A percentile compares a stretch with the other conserved stretches of the same genome.
Evolutionary conservation across 352 stramenopile genomes (phyloP).

Genomic region (Phytophthora sojae): DNA sequence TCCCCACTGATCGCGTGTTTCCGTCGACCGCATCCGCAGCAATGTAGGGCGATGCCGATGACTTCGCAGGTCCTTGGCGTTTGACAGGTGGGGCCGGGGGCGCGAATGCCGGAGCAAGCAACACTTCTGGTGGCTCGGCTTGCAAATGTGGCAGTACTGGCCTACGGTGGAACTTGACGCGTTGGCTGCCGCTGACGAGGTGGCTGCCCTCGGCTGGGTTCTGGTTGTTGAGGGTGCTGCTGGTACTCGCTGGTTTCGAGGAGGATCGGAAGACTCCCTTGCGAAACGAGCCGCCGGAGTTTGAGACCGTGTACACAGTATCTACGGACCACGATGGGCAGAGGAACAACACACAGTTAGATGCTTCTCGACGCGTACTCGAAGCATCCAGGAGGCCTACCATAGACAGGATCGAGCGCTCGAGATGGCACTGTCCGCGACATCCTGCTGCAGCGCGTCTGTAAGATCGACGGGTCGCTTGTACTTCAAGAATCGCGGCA

Average conservation of each 20-base stretch:
- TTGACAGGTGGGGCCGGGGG: slow-evolving; percentile 12
- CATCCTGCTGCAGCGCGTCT: slow-evolving; percentile 39
- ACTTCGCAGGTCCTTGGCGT: slow-evolving; percentile 10
- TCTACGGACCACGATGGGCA: slow-evolving; percentile 44
- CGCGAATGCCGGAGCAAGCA: slow-evolving; percentile 72
- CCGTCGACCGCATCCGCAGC: slow-evolving; percentile 49
- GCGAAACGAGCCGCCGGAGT: slow-evolving; percentile 65
- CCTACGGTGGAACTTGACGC: slow-evolving; percentile 91
- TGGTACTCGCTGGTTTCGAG: slow-evolving; percentile 35
- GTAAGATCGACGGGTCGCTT: slow-evolving; percentile 18
- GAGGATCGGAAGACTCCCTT: slow-evolving; percentile 66
- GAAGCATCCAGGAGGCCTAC: slow-evolving; percentile 31
- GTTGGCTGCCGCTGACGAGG: slow-evolving; percentile 72
- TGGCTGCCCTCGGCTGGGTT: slow-evolving; percentile 36
- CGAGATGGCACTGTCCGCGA: slow-evolving; percentile 64
- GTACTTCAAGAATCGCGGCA: not conserved
- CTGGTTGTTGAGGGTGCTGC: slow-evolving; percentile 46
- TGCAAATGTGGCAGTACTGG: slow-evolving; percentile 91
- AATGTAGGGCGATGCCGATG: slow-evolving; percentile 15
- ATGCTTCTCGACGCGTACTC: not conserved
- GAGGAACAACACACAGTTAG: not conserved
- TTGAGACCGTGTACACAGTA: slow-evolving; percentile 79
- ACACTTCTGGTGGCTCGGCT: slow-evolving; percentile 87
- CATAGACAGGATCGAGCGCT: slow-evolving; percentile 83
- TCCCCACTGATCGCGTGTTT: slow-evolving; percentile 74